phyloP scores from a whole-genome alignment of 108 stramenopile genomes.

The Nannochloropsis gaditana region DNA sequence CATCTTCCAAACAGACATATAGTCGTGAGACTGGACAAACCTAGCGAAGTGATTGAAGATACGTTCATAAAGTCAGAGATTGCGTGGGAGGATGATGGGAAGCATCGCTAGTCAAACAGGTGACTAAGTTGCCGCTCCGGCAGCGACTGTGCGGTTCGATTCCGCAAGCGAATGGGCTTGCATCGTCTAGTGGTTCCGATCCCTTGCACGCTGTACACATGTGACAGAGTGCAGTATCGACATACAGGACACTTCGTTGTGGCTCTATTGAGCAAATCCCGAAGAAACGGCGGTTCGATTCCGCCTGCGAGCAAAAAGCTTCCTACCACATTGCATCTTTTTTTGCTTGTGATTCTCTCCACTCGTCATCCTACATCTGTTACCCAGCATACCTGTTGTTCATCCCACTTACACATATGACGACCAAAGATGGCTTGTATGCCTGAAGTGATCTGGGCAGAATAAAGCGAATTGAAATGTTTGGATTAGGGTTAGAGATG shows the following conservation, averaged over 20 bases:
- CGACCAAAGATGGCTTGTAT: no score
- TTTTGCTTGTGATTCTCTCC: background rate
- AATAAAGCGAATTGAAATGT: no score
- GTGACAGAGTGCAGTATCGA: background rate
- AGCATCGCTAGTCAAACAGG: constrained; percentile 1
- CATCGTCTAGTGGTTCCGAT: constrained; percentile 16
- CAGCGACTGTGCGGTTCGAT: background rate
- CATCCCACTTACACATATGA: no score
- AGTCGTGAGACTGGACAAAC: no score
- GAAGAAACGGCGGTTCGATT: constrained; percentile 20
- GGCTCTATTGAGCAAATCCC: background rate
- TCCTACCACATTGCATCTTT: no score
- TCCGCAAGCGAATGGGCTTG: background rate
- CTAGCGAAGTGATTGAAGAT: no score
- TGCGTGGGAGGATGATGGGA: background rate
- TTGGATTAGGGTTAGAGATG: no score
- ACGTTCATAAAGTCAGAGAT: background rate
- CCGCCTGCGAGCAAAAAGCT: background rate
- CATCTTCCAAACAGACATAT: no score
- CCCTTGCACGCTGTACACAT: background rate
- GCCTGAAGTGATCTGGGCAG: no score
- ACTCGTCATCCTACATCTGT: no score
- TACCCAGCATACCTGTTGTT: no score
- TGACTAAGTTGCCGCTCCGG: background rate
- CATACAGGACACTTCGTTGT: background rate